Evolutionary conservation across 2,329 filamentous ascomycete species (phyloP).

Genomic region (Stagonosporopsis vannaccii): DNA sequence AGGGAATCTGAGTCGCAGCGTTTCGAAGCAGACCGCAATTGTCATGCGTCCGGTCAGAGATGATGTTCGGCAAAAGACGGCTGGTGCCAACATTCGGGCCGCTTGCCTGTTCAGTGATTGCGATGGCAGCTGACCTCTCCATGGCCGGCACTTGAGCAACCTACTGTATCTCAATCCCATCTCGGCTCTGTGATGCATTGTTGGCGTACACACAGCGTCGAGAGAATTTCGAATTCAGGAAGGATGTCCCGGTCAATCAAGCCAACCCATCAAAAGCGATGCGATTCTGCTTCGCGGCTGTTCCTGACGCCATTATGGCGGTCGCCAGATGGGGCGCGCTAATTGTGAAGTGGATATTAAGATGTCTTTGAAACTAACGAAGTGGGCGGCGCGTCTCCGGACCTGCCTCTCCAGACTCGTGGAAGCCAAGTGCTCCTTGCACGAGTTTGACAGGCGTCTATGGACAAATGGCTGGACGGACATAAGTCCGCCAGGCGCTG

Average conservation of each 20-base stretch:
- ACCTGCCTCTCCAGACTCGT: conserved; percentile 15
- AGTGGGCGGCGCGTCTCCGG: conserved; percentile 18
- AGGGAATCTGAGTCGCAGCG: conserved; percentile 20
- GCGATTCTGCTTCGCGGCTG: conserved; percentile 13
- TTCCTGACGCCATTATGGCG: conserved; percentile 33
- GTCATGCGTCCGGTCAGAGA: conserved; percentile 26
- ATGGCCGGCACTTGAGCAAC: conserved; percentile 18
- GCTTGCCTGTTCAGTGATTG: conserved; percentile 24
- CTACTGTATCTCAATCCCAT: conserved; percentile 4
- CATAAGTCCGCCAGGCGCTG: conserved; percentile 6
- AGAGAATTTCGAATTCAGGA: neutral
- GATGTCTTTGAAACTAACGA: conserved; percentile 10
- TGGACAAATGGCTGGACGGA: conserved; percentile 8
- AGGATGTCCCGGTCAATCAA: conserved; percentile 3
- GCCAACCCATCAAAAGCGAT: neutral
- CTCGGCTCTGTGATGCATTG: conserved; percentile 23
- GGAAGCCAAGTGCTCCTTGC: conserved; percentile 21
- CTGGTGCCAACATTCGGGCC: conserved; percentile 24
- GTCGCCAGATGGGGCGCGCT: conserved; percentile 32
- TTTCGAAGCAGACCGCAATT: conserved; percentile 31
- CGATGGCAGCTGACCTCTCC: conserved; percentile 28
- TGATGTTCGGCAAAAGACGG: conserved; percentile 29
- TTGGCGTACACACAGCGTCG: conserved; percentile 19
- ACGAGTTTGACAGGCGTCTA: conserved; percentile 24
- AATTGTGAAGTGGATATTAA: conserved; percentile 16